Evolutionary conservation across 2,329 filamentous ascomycete genomes (phyloP).

Genomic region (Aspergillus pseudoglaucus): DNA sequence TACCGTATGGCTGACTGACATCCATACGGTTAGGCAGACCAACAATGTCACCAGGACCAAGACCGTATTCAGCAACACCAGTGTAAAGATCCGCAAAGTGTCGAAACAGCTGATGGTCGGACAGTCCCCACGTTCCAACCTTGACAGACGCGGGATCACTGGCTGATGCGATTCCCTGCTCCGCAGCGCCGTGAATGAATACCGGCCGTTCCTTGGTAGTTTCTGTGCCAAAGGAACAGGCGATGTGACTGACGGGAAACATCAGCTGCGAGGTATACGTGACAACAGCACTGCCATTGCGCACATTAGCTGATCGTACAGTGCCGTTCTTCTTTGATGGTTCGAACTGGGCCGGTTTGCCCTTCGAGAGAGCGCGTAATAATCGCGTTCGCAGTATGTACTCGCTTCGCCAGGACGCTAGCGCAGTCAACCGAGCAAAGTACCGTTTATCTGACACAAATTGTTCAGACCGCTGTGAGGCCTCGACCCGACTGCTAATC

Average conservation of each 20-base stretch:
- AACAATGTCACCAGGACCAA: slow-evolving; percentile 68
- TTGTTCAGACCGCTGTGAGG: slow-evolving; percentile 45
- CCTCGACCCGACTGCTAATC: slow-evolving; percentile 34
- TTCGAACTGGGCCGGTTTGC: slow-evolving; percentile 61
- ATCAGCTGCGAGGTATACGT: slow-evolving; percentile 82
- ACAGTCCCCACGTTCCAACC: slow-evolving; percentile 74
- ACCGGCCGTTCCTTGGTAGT: slow-evolving; percentile 64
- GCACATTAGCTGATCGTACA: slow-evolving; percentile 49
- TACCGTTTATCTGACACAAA: slow-evolving; percentile 67
- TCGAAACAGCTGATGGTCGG: slow-evolving; percentile 65
- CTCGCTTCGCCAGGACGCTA: slow-evolving; percentile 94
- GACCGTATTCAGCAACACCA: slow-evolving; percentile 66
- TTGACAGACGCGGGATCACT: slow-evolving; percentile 72
- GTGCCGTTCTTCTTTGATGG: slow-evolving; percentile 48
- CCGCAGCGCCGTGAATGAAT: slow-evolving; percentile 76
- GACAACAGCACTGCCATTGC: slow-evolving; percentile 65
- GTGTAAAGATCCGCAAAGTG: slow-evolving; percentile 74
- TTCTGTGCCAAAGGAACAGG: slow-evolving; percentile 67
- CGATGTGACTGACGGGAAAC: slow-evolving; percentile 70
- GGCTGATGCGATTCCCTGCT: slow-evolving; percentile 68
- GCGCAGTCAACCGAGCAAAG: slow-evolving; percentile 73
- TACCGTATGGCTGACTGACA: slow-evolving; percentile 75
- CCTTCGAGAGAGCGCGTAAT: slow-evolving; percentile 70
- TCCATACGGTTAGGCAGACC: slow-evolving; percentile 84
- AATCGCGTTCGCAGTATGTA: slow-evolving; percentile 84